Base-by-base conservation (phyloP, 2,329 filamentous ascomycete species). In the Blumeriella jaapii region DNA sequence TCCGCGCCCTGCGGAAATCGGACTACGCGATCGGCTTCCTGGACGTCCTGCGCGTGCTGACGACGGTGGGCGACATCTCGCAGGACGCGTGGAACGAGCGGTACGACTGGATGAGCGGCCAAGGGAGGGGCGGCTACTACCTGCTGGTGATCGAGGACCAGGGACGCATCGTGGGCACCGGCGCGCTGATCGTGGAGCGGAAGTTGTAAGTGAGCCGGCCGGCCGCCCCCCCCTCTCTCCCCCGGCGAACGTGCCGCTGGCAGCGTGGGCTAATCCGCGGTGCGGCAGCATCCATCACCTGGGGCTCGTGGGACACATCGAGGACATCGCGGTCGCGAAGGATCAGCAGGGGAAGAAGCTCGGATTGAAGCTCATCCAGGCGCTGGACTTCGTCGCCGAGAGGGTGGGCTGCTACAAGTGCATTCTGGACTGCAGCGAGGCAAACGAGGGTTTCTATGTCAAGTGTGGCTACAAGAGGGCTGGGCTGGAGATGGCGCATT, bases 331-430 rank as follows among this genome's bases (percentile, higher is more conserved):
- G 12, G 87, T 98, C 23, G 78, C 83, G 46, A 86, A 87, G 62
- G 83, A 93, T 52, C 86, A 96, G 63, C 91, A 96, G 62, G 91
- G 91, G 50, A 95, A 96, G 74, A 95, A 94, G 64, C 69, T 96
- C 27, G 91, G 91, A 4, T 65, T 95, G 55, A 74, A 85, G 48
- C 80, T 96, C 48, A 96, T 96, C 53, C 84, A 96, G 63, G 86
- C 89, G 6, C 70, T 98, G 55, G 87, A 96, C 61, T 81, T 71
- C 56, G 78, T 96, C 41, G 86, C 87, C 36, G 76, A 84, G 57
- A 74, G 85, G 57, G 78, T 91, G 39, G 91, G 89, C 36, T 96
- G 89, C 63, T 96, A 96, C 63, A 96, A 91, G 79, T 86, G 78
- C 47, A 96, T 98, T 49, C 72, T 98, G 47, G 89, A 96, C 61